Conservation (phyloP, 2,329 filamentous ascomycete genomes). For the Dendryphion nanum region DNA sequence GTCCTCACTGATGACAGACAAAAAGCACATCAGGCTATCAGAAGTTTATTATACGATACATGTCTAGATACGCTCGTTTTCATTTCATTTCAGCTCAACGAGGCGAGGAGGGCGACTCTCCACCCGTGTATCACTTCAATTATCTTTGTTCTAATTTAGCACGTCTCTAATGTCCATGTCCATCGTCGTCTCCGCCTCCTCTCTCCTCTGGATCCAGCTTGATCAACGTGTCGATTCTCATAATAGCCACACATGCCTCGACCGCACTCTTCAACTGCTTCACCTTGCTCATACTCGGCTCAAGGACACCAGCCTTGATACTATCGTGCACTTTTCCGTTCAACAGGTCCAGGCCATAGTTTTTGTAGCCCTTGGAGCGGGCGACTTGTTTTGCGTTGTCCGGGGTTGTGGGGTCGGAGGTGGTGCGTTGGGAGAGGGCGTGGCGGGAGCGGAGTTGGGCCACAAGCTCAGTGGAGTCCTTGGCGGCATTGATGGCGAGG, state of each 20-base stretch:
- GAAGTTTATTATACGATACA: too few relatives aligned
- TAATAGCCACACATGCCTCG: conserved; percentile 97
- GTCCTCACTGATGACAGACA: too few relatives aligned
- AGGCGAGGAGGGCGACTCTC: too few relatives aligned
- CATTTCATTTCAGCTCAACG: too few relatives aligned
- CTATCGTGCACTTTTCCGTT: conserved; percentile 91
- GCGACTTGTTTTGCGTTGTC: conserved; percentile 88
- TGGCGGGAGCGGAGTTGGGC: conserved; percentile 93
- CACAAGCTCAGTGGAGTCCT: conserved; percentile 91
- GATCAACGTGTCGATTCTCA: conserved; percentile 98
- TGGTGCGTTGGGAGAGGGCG: conserved; percentile 88
- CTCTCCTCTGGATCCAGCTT: conserved; percentile 90
- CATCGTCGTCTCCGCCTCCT: conserved; percentile 70
- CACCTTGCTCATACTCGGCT: conserved; percentile 97
- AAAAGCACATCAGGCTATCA: too few relatives aligned
- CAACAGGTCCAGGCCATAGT: conserved; percentile 89
- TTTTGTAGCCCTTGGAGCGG: conserved; percentile 96
- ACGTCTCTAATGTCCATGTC: conserved; percentile 69
- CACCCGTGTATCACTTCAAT: too few relatives aligned
- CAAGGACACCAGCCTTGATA: conserved; percentile 90
- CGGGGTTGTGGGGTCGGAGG: conserved; percentile 60
- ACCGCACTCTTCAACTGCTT: conserved; percentile 98
- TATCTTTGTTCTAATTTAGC: too few relatives aligned
- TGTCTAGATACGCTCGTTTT: too few relatives aligned
- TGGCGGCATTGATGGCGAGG: conserved; percentile 92